A percentile compares a stretch with the other conserved stretches of the same genome.
Conservation (phyloP, 1,284 basidiomycete genomes). For the Laetiporus sulphureus region DNA sequence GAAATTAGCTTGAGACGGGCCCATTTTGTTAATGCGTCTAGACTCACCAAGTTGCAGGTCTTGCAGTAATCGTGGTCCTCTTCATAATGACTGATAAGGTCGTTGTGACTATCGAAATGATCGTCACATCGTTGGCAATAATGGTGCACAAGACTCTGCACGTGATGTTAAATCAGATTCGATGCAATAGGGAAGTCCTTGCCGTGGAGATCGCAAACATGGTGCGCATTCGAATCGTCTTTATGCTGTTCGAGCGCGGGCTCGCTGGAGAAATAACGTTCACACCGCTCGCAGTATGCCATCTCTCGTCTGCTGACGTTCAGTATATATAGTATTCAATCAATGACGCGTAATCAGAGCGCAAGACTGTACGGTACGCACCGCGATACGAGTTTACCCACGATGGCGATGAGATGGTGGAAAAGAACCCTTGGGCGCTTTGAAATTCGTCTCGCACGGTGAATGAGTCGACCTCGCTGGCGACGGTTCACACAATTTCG, state of each 20-base stretch:
- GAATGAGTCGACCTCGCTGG: no score
- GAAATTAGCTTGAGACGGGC: conserved; percentile 21
- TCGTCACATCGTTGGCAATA: not conserved
- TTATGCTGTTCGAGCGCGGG: not conserved
- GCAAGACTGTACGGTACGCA: no score
- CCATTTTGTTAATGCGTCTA: no score
- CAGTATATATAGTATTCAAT: no score
- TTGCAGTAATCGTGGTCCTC: conserved; percentile 27
- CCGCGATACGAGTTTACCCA: no score
- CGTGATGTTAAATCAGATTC: not conserved
- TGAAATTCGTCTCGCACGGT: no score
- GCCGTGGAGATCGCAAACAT: not conserved
- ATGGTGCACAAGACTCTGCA: not conserved
- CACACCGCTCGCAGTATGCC: no score
- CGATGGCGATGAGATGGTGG: no score
- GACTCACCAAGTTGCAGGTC: conserved; percentile 27
- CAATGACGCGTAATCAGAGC: no score
- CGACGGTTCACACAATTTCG: no score
- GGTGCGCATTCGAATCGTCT: not conserved
- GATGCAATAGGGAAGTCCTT: not conserved
- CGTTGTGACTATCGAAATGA: not conserved
- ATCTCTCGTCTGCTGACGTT: no score
- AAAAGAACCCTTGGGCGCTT: no score
- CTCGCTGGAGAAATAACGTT: not conserved
- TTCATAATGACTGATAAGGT: not conserved